Conservation (phyloP, 768 basidiomycete genomes). For the Auricularia cornea region DNA sequence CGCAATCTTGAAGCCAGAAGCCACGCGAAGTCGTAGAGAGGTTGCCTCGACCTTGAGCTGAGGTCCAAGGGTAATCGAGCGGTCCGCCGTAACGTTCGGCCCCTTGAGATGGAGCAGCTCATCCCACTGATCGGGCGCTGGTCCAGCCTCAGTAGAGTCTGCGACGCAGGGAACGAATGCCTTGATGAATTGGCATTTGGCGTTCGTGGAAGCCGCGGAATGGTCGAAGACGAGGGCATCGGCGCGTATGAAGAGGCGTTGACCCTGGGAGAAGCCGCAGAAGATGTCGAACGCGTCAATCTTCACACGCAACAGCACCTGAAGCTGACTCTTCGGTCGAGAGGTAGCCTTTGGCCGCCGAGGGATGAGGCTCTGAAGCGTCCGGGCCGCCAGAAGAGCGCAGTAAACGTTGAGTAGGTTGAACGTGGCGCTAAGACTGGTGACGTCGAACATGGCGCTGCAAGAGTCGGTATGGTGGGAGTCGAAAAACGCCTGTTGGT, state of each 20-base stretch:
- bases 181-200: constrained; percentile 24
- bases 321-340: constrained; percentile 11
- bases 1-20: constrained; percentile 65
- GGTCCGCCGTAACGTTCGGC: too few species aligned
- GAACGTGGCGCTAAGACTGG: constrained; percentile 14
- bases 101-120: background rate
- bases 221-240: constrained; percentile 28
- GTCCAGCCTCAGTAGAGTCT: constrained; percentile 56
- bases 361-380: constrained; percentile 34
- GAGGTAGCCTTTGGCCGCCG: constrained; percentile 18
- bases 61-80: constrained; percentile 20
- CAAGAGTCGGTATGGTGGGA: constrained; percentile 1
- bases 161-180: constrained; percentile 45
- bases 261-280: constrained; percentile 36
- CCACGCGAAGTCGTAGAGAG: constrained; percentile 67
- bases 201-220: constrained; percentile 16
- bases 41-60: constrained; percentile 47
- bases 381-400: constrained; percentile 50
- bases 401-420: constrained; percentile 62
- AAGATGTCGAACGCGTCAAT: constrained; percentile 41
- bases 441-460: constrained; percentile 2
- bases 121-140: constrained; percentile 8
- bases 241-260: constrained; percentile 22
- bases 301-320: constrained; percentile 23
- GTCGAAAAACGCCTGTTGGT: constrained; percentile 6